These are phyloP conservation scores for Colletotrichum shisoi DNA, from an alignment of 2,329 filamentous ascomycete species.

Conservation along the genomic window DNA sequence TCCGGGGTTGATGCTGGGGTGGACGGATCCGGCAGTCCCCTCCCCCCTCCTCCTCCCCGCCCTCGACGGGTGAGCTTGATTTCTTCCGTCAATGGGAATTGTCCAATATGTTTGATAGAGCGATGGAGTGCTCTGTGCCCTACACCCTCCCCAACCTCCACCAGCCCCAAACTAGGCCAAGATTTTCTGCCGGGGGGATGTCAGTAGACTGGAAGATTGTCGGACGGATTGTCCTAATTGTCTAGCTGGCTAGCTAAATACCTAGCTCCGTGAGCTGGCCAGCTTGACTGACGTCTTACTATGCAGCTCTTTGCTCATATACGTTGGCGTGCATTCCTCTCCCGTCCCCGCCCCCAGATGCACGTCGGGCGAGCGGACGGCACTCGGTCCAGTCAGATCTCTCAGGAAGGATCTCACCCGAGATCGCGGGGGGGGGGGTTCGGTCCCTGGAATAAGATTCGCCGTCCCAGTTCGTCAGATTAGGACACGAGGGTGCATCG, in stretches of 20 bases:
- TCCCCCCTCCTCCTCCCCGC: neutral
- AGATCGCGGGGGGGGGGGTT: constrained; percentile 28
- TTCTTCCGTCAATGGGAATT: constrained; percentile 37
- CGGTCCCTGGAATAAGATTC: constrained; percentile 19
- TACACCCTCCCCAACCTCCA: neutral
- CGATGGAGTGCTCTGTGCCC: neutral
- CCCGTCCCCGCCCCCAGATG: neutral
- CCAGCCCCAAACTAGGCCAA: neutral
- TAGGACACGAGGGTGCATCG: neutral
- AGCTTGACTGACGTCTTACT: neutral
- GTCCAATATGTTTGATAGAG: neutral
- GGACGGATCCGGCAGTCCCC: neutral
- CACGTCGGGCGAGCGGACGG: constrained; percentile 31
- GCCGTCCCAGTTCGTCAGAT: constrained; percentile 31
- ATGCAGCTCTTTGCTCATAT: constrained; percentile 2
- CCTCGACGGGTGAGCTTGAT: constrained; percentile 2
- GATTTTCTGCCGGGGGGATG: neutral
- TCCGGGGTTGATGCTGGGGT: constrained; percentile 27
- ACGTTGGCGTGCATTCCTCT: no score
- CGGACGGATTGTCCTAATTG: neutral
- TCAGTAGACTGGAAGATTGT: neutral
- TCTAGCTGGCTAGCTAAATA: no score
- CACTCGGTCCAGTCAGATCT: constrained; percentile 5
- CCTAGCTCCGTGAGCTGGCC: no score
- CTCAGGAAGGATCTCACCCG: neutral